Evolutionary conservation across 768 basidiomycete species (phyloP), one percentile per base, ranked within the genome.

Genomic region (Boletus tylopilopsis): DNA sequence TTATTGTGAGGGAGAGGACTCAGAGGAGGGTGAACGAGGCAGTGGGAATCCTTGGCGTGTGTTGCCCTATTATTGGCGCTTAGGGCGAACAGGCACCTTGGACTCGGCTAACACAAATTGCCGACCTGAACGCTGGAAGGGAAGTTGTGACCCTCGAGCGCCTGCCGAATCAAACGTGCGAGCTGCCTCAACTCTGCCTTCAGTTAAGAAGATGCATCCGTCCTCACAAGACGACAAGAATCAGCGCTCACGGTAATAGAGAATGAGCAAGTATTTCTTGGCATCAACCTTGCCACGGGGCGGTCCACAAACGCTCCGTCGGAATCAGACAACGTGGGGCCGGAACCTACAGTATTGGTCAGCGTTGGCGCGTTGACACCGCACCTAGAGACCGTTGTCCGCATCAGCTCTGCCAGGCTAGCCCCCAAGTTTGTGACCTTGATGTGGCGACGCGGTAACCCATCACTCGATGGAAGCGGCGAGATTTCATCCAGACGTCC

Each of bases 101-200:
- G 3, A 43, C 19, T 50, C 49, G 49, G 49, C 29, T 43, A 8
- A 43, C 13, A 5, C 30, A 32, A 48, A 35, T 49, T 29, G 22
- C 50, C 50, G 27, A 22, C 10, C 22, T 23, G 18, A 34, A 34
- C 4, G 32, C n/a, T 25, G 13, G n/a, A n/a, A n/a, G n/a, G n/a
- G n/a, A n/a, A n/a, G n/a, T n/a, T n/a, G n/a, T 10, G 12, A 10
- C 11, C 29, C 13, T 29, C 27, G 48, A 55, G 48, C 6, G 38
- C 43, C 21, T 42, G 29, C 30, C 44, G 37, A 51, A 46, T 47
- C 5, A 41, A 29, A 52, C 43, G 53, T 59, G 56, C 23, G 42
- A 55, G 21, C 32, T 18, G 27, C 7, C 13, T 24, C 18, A 21
- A 41, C n/a, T n/a, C n/a, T n/a, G n/a, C n/a, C n/a, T n/a, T n/a